Conservation (phyloP, 2,329 filamentous ascomycete genomes). For the Ophiostoma fasciatum region DNA sequence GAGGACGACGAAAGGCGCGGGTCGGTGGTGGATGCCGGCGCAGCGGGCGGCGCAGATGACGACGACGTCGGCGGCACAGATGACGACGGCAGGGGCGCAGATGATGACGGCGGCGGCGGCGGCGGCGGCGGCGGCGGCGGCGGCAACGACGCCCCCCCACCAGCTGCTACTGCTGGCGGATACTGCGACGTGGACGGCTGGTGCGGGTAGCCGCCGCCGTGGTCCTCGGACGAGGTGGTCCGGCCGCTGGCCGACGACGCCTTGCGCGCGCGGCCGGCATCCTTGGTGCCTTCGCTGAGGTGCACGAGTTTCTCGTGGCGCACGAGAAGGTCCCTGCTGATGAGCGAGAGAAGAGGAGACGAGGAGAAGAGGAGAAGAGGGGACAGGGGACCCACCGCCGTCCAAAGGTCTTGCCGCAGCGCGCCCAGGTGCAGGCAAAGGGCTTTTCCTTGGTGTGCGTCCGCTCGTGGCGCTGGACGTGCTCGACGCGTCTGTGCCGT, state of each 20-base stretch:
- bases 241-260: conserved; percentile 32
- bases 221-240: conserved; percentile 29
- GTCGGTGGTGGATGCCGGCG: too few relatives aligned
- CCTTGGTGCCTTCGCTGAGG: conserved; percentile 43
- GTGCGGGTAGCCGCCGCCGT: conserved; percentile 15
- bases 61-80: conserved; percentile 11
- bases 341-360: conserved; percentile 1
- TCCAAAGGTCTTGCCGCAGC: conserved; percentile 48
- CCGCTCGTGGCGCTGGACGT: conserved; percentile 48
- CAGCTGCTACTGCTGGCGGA: conserved; percentile 16
- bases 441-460: conserved; percentile 53
- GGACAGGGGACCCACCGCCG: conserved; percentile 36
- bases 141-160: conserved; percentile 5
- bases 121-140: conserved; percentile 6
- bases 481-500: conserved; percentile 42
- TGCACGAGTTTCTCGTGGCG: conserved; percentile 51
- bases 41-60: too few relatives aligned
- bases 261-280: conserved; percentile 35
- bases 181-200: conserved; percentile 13
- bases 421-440: conserved; percentile 43
- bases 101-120: conserved; percentile 20
- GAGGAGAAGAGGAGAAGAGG: conserved; percentile 7
- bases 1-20: conserved; percentile 26
- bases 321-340: conserved; percentile 47
- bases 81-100: conserved; percentile 17